Conservation (phyloP, 306 rosid species). For the Delonix regia region DNA sequence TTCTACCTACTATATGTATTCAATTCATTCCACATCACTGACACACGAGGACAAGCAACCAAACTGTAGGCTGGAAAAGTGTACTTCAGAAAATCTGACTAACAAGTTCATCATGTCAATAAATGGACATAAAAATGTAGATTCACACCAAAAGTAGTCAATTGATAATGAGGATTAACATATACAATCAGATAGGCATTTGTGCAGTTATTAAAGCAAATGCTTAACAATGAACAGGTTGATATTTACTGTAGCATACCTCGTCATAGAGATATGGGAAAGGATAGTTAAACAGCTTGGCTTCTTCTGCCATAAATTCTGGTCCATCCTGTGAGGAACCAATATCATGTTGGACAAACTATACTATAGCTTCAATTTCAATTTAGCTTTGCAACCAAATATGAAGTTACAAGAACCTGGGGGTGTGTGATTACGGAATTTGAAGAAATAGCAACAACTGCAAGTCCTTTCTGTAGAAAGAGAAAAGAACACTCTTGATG, state of each 20-base stretch:
- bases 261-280: conserved; percentile 92
- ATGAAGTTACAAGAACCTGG: conserved; percentile 64
- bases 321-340: conserved; percentile 90
- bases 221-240: not conserved
- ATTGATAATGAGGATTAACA: conserved; percentile 7
- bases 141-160: not conserved
- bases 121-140: conserved; percentile 2
- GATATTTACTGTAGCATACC: conserved; percentile 47
- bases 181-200: conserved; percentile 30
- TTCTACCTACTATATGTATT: not conserved
- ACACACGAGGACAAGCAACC: conserved; percentile 13
- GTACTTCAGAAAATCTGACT: not conserved
- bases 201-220: conserved; percentile 4
- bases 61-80: conserved; percentile 15
- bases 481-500: conserved; percentile 13
- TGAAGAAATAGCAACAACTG: conserved; percentile 84
- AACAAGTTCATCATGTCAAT: conserved; percentile 3
- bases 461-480: conserved; percentile 78
- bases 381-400: conserved; percentile 41
- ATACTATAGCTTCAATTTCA: conserved; percentile 43
- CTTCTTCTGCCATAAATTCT: conserved; percentile 85
- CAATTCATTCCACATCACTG: conserved; percentile 21
- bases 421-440: conserved; percentile 85
- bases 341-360: conserved; percentile 47
- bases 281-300: conserved; percentile 72